Conservation (phyloP, 805 yeast species). For the Komagataella pseudopastoris region DNA sequence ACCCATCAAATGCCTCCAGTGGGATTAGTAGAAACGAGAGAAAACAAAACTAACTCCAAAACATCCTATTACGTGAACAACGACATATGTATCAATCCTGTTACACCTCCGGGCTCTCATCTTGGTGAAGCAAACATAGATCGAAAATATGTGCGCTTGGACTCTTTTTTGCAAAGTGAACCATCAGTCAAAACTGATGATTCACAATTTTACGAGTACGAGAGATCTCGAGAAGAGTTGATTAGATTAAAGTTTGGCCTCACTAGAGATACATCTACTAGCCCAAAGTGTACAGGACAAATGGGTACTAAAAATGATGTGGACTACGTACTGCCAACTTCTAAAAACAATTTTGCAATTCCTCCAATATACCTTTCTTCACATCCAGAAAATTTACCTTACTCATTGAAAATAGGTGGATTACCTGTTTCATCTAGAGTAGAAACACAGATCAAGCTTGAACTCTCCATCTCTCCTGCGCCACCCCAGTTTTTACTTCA, state of each 20-base stretch:
- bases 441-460: slow-evolving; percentile 86
- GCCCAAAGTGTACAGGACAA: background rate
- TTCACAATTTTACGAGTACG: slow-evolving; percentile 20
- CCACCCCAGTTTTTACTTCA: slow-evolving; percentile 65
- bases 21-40: background rate
- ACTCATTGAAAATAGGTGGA: slow-evolving; percentile 37
- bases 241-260: slow-evolving; percentile 42
- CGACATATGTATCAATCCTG: slow-evolving; percentile 1
- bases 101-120: background rate
- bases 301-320: background rate
- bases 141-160: background rate
- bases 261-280: background rate
- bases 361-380: slow-evolving; percentile 15
- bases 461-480: slow-evolving; percentile 56
- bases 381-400: slow-evolving; percentile 22
- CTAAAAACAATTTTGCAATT: slow-evolving; percentile 7
- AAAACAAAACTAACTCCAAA: background rate
- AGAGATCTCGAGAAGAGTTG: slow-evolving; percentile 32
- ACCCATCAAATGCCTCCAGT: background rate
- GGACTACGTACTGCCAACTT: background rate
- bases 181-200: slow-evolving; percentile 1
- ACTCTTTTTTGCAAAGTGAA: background rate
- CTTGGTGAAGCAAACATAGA: background rate
- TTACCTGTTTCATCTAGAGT: slow-evolving; percentile 81
- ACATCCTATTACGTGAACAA: slow-evolving; percentile 1